These are phyloP conservation scores for Didymella glomerata DNA, from an alignment of 2,329 filamentous ascomycete genomes.

Conservation along the genomic window DNA sequence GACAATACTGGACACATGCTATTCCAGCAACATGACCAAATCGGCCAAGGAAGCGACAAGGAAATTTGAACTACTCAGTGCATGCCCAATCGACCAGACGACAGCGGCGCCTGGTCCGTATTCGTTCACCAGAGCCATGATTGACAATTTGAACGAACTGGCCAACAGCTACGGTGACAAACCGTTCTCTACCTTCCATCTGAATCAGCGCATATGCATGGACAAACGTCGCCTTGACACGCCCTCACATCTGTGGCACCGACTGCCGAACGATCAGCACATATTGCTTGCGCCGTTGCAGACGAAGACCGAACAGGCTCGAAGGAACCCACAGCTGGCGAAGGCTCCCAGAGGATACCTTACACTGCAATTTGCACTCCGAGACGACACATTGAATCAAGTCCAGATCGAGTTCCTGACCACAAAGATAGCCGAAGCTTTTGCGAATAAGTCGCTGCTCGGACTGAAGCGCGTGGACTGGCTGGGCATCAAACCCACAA, in stretches of 20 bases:
- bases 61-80: conserved; percentile 47
- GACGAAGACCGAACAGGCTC: background rate
- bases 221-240: conserved; percentile 38
- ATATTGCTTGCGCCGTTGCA: conserved; percentile 43
- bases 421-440: conserved; percentile 36
- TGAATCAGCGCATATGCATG: conserved; percentile 40
- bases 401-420: conserved; percentile 45
- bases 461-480: conserved; percentile 46
- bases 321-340: too few relatives aligned
- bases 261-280: conserved; percentile 39
- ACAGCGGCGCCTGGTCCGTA: conserved; percentile 42
- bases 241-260: conserved; percentile 41
- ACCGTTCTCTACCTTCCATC: conserved; percentile 42
- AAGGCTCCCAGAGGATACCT: conserved; percentile 30
- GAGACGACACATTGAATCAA: conserved; percentile 34
- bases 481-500: conserved; percentile 39
- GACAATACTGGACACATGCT: conserved; percentile 52
- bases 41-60: conserved; percentile 33
- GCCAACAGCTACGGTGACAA: conserved; percentile 30
- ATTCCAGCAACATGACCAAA: conserved; percentile 47
- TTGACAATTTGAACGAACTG: conserved; percentile 41
- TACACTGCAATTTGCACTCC: conserved; percentile 45
- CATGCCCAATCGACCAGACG: conserved; percentile 38
- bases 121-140: conserved; percentile 49
- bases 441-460: conserved; percentile 39